Percentiles rank a stretch among this genome's conserved stretches.
Conservation (phyloP, 768 basidiomycete species). For the Crucibulum laeve region DNA sequence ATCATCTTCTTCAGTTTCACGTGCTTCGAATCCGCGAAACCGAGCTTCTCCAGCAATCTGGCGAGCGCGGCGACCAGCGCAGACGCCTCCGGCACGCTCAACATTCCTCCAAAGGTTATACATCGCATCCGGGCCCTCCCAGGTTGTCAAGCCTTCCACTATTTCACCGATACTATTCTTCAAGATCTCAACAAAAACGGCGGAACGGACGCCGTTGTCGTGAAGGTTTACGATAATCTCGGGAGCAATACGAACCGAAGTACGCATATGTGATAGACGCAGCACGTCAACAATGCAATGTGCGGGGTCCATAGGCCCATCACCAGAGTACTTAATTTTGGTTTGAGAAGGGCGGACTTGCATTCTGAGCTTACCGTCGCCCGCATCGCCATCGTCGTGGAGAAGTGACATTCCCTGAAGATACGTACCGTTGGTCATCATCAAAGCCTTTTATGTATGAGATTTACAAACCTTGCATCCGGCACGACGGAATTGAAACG, state of each 20-base stretch:
- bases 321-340: slow-evolving; percentile 29
- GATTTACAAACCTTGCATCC: slow-evolving; percentile 30
- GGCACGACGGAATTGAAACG: slow-evolving; percentile 34
- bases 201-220: slow-evolving; percentile 54
- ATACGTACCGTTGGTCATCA: neutral
- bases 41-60: slow-evolving; percentile 22
- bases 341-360: slow-evolving; percentile 27
- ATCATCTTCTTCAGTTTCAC: slow-evolving; percentile 10
- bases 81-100: slow-evolving; percentile 29
- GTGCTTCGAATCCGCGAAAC: slow-evolving; percentile 25
- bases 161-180: slow-evolving; percentile 21
- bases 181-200: slow-evolving; percentile 34
- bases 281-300: slow-evolving; percentile 40
- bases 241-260: slow-evolving; percentile 41
- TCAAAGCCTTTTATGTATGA: neutral
- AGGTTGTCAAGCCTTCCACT: slow-evolving; percentile 26
- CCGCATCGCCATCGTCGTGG: slow-evolving; percentile 7
- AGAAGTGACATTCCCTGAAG: slow-evolving; percentile 20
- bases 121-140: slow-evolving; percentile 37
- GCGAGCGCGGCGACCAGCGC: slow-evolving; percentile 26
- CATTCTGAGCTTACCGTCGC: slow-evolving; percentile 7
- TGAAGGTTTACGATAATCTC: slow-evolving; percentile 62
- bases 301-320: slow-evolving; percentile 22
- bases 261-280: slow-evolving; percentile 39
- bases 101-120: slow-evolving; percentile 28